Conservation (phyloP, 2,329 filamentous ascomycete genomes). For the Aspergillus caelatus region DNA sequence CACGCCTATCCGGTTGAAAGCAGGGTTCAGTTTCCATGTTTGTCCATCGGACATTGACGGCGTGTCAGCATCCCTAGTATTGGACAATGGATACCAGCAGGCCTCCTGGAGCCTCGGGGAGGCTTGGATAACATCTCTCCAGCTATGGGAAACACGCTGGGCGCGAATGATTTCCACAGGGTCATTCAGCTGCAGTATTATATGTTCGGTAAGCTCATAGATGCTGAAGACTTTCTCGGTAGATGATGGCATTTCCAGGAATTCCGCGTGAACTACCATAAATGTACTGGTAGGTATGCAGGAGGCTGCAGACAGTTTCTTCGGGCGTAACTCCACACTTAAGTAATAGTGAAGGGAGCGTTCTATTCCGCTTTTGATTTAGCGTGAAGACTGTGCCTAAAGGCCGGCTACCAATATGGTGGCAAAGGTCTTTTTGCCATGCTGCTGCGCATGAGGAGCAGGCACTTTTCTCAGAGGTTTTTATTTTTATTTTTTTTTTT, state of each 20-base stretch:
- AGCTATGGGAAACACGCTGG: not conserved
- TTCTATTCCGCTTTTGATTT: too few relatives aligned
- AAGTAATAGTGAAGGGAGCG: too few relatives aligned
- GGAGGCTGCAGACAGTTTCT: not conserved
- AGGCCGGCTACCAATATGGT: too few relatives aligned
- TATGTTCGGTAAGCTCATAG: conserved; percentile 7
- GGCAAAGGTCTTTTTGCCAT: too few relatives aligned
- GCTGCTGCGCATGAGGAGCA: too few relatives aligned
- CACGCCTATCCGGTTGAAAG: conserved; percentile 8
- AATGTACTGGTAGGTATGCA: not conserved
- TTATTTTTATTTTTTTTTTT: too few relatives aligned
- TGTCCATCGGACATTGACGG: not conserved
- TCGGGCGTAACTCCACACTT: not conserved
- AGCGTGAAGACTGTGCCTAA: too few relatives aligned
- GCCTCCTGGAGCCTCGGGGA: not conserved
- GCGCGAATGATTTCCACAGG: not conserved
- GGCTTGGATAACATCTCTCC: conserved; percentile 10
- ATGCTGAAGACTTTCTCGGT: conserved; percentile 3
- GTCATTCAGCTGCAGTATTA: conserved; percentile 6
- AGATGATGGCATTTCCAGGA: conserved; percentile 2
- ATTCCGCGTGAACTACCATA: not conserved
- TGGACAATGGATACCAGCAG: conserved; percentile 6
- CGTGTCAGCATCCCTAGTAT: not conserved
- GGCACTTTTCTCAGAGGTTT: too few relatives aligned
- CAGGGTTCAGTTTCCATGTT: conserved; percentile 8